Base-by-base conservation (phyloP, 352 stramenopile species). In the Aphanomyces stellatus region DNA sequence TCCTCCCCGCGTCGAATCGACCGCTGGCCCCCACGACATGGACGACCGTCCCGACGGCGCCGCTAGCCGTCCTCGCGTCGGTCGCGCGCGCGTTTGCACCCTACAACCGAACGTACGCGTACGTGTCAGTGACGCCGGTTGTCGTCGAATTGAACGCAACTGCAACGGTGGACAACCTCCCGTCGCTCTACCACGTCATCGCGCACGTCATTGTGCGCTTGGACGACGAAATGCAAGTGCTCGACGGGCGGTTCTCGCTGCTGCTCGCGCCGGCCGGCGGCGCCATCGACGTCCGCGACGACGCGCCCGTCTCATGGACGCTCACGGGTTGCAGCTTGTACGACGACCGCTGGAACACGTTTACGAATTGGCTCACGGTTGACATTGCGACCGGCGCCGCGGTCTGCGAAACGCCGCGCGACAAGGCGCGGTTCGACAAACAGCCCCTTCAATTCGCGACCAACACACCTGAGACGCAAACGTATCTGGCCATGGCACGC, bases 381-480 rank as follows among this genome's bases (percentile, higher is more conserved):
- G 35, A 15, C 35, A 11, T 46, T 46, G 56, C 53, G 15, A 11
- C 56, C 24, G 27, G 51, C 15, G 30, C 40, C 24, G 56, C 25
- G 8, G 56, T 53, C 19, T 64, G 56, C 27, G 25, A 64, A 24
- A 64, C 56, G 22, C 56, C 56, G 30, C 2, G 10, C 11, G 25
- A 64, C n/a, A 64, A 53, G 30, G 19, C 19, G 2, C n/a, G 15
- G 6, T 64, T 64, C 51, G 56, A 64, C 17, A 25, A 46, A 19
- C 56, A 64, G 30, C 56, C 56, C 7, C 41, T 64, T 17, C 56
- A 64, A 30, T 64, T 51, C 30, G 24, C 56, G 27, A 30, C 35
- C 35, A 33, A 49, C n/a, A n/a, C n/a, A n/a, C n/a, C n/a, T n/a
- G n/a, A n/a, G n/a, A n/a, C n/a, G n/a, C n/a, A 13, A n/a, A n/a